Base-by-base conservation (phyloP, 2,329 filamentous ascomycete genomes). In the Ascochyta fabae region DNA sequence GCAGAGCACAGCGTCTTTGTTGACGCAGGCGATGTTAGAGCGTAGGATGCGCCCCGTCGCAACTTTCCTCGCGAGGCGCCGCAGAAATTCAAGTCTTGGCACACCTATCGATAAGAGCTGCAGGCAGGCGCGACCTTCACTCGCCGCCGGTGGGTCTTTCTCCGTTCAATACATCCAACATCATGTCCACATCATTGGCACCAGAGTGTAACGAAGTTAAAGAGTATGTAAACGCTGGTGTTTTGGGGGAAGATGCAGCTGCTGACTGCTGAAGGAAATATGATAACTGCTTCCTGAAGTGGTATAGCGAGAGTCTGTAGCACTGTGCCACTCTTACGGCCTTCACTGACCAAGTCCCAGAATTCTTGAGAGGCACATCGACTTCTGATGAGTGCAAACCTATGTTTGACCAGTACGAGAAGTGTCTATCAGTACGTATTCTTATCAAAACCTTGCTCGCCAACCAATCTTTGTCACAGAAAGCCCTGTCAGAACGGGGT, bases 281-380 rank as follows among this genome's bases (percentile, higher is more conserved):
- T 74, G 95, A 99, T 76, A 93, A 89, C 48, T 99, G 95, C 79
- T 99, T 99, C 75, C 81, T 99, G 62, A 98, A 96, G 79, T 99
- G 95, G 95, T 99, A 99, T 77, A 97, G 93, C 73, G 95, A 99
- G 79, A 98, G 95, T 97, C 82, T 56, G 88, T 36, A 31, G 35
- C 15, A 26, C 2, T n/a, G 15, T 24, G 22, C 3, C 13, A 8
- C 19, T 26, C 22, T 12, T 1, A 12, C 23, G 4, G 23, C 27
- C 31, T 34, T 36, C 26, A 27, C 38, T 56, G 6, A 56, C 10
- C 8, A 19, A 12, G 8, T 16, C 23, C 19, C 16, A 79, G 95
- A 97, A 77, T 99, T 96, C 71, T 86, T 99, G 19, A 86, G 92
- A 65, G 93, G 93, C 16, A 88, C 88, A 56, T 89, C 92, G 38